Percentiles rank a stretch among this genome's conserved stretches.
Conservation (phyloP, 2,329 filamentous ascomycete genomes). For the Colletotrichum liriopes region DNA sequence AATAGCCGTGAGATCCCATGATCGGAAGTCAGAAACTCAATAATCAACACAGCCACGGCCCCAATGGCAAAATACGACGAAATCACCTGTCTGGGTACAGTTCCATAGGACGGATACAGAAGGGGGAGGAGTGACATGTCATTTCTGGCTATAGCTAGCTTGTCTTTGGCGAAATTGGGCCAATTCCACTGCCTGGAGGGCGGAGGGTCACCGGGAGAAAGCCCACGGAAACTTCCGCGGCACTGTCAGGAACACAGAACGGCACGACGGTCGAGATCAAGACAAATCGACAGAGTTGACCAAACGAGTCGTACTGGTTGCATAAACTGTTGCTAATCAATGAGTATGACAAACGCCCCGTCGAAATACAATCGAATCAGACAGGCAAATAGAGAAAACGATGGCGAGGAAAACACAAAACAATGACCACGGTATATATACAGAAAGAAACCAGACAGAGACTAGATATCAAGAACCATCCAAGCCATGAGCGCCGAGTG, state of each 20-base stretch:
- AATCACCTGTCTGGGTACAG: background rate
- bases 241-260: background rate
- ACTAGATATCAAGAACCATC: too few relatives aligned
- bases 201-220: too few relatives aligned
- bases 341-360: background rate
- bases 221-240: too few relatives aligned
- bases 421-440: background rate
- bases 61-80: too few relatives aligned
- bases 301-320: background rate
- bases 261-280: background rate
- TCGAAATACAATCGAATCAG: background rate
- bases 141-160: background rate
- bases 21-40: background rate
- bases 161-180: background rate
- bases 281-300: background rate
- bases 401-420: background rate
- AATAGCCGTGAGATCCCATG: too few relatives aligned
- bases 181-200: background rate
- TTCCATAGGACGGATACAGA: background rate
- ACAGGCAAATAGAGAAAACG: too few relatives aligned
- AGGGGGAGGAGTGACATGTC: background rate
- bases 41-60: too few relatives aligned
- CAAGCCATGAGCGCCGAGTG: too few relatives aligned
- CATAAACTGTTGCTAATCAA: background rate
- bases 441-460: too few relatives aligned